Conservation (phyloP, 371 early-diverging fungal genomes). For the Batrachochytrium dendrobatidis region DNA sequence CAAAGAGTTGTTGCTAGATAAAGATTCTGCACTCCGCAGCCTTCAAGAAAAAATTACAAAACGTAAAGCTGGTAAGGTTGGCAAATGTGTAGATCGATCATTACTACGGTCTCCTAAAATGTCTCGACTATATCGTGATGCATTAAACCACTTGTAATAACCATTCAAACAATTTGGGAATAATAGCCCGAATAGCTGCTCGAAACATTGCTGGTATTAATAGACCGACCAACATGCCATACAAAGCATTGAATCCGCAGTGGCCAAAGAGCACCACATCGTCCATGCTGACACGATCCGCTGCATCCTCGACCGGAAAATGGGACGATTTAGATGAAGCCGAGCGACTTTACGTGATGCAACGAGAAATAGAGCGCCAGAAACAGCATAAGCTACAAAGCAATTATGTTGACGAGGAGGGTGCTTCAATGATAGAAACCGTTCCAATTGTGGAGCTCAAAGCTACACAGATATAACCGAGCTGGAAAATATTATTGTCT, state of each 20-base stretch:
- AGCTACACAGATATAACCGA: background rate
- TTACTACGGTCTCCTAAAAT: too few species aligned
- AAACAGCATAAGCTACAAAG: background rate
- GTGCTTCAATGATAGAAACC: too few species aligned
- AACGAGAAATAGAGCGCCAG: background rate
- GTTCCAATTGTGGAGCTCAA: background rate
- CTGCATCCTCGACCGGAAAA: background rate
- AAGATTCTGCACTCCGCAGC: background rate
- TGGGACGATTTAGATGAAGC: slow-evolving; percentile 7
- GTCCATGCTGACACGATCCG: background rate
- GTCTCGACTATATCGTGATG: too few species aligned
- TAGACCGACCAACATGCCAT: background rate
- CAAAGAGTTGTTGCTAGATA: slow-evolving; percentile 1
- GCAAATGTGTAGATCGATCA: too few species aligned
- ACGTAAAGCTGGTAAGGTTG: background rate
- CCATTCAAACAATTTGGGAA: too few species aligned
- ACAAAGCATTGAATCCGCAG: background rate
- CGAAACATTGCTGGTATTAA: background rate
- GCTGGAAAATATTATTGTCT: too few species aligned
- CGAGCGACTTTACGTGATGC: slow-evolving; percentile 3
- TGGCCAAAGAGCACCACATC: background rate
- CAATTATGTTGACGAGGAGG: too few species aligned
- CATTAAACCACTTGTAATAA: too few species aligned
- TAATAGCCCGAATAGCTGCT: background rate
- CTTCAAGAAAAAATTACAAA: background rate